These are phyloP conservation scores for Nannizziopsis barbatae DNA, from an alignment of 2,329 filamentous ascomycete species.

Conservation along the genomic window DNA sequence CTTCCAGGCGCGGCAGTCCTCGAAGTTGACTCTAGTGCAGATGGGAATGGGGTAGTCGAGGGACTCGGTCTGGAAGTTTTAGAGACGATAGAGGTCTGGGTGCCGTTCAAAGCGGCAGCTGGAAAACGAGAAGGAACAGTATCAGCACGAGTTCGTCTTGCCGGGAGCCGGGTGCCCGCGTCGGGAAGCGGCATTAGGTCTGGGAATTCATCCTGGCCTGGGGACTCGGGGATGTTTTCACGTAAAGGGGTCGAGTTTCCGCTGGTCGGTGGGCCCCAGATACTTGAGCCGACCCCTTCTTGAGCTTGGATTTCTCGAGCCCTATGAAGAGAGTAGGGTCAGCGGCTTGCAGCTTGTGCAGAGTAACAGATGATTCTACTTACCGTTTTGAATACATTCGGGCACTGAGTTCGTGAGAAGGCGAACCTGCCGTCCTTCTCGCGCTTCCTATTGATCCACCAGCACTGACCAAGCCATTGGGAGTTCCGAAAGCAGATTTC, in stretches of 20 bases:
- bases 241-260: conserved; percentile 92
- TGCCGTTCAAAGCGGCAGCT: conserved; percentile 53
- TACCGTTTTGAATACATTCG: conserved; percentile 88
- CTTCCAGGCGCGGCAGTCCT: conserved; percentile 34
- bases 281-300: conserved; percentile 68
- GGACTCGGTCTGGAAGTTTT: conserved; percentile 79
- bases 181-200: conserved; percentile 67
- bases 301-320: conserved; percentile 95
- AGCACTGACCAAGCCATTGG: conserved; percentile 48
- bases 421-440: conserved; percentile 84
- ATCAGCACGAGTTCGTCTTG: conserved; percentile 75
- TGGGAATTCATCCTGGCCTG: conserved; percentile 81
- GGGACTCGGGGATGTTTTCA: conserved; percentile 95
- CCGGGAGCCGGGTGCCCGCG: conserved; percentile 52
- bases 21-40: conserved; percentile 28
- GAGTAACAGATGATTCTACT: conserved; percentile 25
- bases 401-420: conserved; percentile 78
- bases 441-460: conserved; percentile 43
- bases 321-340: conserved; percentile 38
- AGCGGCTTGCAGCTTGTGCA: conserved; percentile 6
- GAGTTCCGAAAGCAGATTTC: conserved; percentile 62
- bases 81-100: conserved; percentile 49
- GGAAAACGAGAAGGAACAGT: conserved; percentile 95
- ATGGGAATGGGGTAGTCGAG: conserved; percentile 74
- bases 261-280: conserved; percentile 92